Base-by-base conservation (phyloP, 805 yeast species). In the Saccharomycopsis vini region DNA sequence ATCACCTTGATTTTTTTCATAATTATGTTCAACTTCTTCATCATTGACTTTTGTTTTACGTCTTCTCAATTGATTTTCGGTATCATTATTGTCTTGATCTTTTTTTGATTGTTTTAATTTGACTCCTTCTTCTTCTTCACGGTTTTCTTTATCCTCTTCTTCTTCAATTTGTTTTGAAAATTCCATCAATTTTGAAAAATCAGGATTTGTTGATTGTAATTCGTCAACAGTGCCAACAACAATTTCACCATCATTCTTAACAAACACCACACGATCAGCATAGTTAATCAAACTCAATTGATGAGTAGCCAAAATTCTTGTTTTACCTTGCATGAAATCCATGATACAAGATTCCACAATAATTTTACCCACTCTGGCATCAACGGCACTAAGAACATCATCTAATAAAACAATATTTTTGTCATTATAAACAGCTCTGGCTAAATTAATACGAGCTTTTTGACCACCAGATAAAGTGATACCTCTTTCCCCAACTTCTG, bases 391-490 rank as follows among this genome's bases (percentile, higher is more conserved):
- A 37, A 81, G 65, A 16, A 81, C 82, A 55, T 81, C 89, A 55
- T 81, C 89, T 43, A 81, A 58, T 43, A 81, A 56, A 36, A 78
- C 65, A 10, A 79, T 75, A 51, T 79, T 81, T 12, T 67, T 69
- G 26, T 75, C 64, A 5, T 75, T 71, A 54, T 81, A 81, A 3
- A 79, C 81, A 3, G 85, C 78, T 54, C 89, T 66, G 10, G 88
- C 89, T 49, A 81, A 62, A 50, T 72, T 69, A 41, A 81, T 67
- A 52, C 89, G 67, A 1, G 87, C 85, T 60, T 80, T 81, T 55
- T 81, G 89, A 26, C 89, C 89, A 24, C 89, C 89, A 19, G 85
- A 78, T 20, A 81, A 63, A 0, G 87, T 79, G 40, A 81, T 73
- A 46, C 89, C 89, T 53, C 81, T 64, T 58, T 81, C 88, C 35